These are phyloP conservation scores for Pichia sp. DNA, from an alignment of 1,139 yeast species.

Conservation along the genomic window DNA sequence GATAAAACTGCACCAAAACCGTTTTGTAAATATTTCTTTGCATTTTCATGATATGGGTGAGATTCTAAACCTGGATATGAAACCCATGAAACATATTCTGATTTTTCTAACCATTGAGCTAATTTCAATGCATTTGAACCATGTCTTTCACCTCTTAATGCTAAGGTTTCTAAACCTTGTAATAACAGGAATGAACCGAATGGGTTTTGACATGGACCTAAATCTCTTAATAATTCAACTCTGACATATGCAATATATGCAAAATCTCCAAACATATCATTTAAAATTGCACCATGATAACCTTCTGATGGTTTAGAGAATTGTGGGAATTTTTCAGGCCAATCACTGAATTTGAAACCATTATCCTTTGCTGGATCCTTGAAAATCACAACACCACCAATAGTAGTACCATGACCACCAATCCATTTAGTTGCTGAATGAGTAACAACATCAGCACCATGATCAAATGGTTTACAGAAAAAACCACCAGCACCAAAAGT, in stretches of 20 bases:
- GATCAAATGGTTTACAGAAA: slow-evolving; percentile 76
- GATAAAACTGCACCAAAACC: slow-evolving; percentile 86
- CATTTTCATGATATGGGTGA: slow-evolving; percentile 76
- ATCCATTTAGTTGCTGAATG: slow-evolving; percentile 99
- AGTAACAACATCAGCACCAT: slow-evolving; percentile 58
- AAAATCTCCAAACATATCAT: slow-evolving; percentile 72
- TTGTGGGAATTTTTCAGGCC: slow-evolving; percentile 86
- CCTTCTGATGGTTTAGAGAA: slow-evolving; percentile 87
- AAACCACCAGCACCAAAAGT: slow-evolving; percentile 97
- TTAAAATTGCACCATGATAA: slow-evolving; percentile 81
- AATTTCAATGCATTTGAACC: slow-evolving; percentile 76
- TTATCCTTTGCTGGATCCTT: slow-evolving; percentile 53
- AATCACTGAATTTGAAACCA: slow-evolving; percentile 75
- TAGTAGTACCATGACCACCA: slow-evolving; percentile 95
- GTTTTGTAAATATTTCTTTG: slow-evolving; percentile 71
- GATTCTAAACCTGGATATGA: slow-evolving; percentile 85
- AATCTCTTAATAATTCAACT: slow-evolving; percentile 82
- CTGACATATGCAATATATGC: slow-evolving; percentile 81
- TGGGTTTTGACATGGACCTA: slow-evolving; percentile 87
- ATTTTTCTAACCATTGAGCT: slow-evolving; percentile 68
- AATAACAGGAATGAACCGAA: slow-evolving; percentile 79
- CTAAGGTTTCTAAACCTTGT: slow-evolving; percentile 91
- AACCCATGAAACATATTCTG: slow-evolving; percentile 77
- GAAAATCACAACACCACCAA: slow-evolving; percentile 88
- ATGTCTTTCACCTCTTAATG: slow-evolving; percentile 91